Evolutionary conservation across 1,139 yeast genomes (phyloP).

Genomic region (Magnusiomyces ingens): DNA sequence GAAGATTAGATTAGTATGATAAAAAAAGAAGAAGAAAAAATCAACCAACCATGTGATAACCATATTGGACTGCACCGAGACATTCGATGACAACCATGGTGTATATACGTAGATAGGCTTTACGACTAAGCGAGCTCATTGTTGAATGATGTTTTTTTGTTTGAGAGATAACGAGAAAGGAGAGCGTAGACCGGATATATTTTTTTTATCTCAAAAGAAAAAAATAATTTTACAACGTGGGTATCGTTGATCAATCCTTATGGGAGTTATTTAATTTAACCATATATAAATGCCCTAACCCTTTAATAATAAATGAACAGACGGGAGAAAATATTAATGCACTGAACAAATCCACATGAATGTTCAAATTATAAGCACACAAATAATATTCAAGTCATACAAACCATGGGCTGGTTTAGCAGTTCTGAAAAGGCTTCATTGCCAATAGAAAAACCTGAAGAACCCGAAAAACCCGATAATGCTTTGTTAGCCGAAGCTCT

Average conservation of each 20-base stretch:
- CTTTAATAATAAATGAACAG: too few species aligned
- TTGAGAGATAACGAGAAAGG: too few species aligned
- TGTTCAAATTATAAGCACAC: too few species aligned
- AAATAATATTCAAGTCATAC: not conserved
- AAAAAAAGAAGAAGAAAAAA: not conserved
- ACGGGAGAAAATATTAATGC: too few species aligned
- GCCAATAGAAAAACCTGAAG: not conserved
- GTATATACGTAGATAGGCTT: constrained; percentile 7
- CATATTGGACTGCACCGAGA: constrained; percentile 76
- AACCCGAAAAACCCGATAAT: not conserved
- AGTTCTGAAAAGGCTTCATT: not conserved
- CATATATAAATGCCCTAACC: too few species aligned
- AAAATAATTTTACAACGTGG: too few species aligned
- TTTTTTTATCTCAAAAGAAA: too few species aligned
- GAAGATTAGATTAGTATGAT: not conserved
- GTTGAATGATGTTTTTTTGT: not conserved
- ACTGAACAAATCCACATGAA: too few species aligned
- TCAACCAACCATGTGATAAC: constrained; percentile 60
- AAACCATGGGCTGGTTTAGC: not conserved
- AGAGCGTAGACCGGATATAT: too few species aligned
- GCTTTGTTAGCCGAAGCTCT: not conserved
- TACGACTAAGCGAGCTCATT: constrained; percentile 4
- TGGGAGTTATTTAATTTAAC: too few species aligned
- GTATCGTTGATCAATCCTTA: too few species aligned
- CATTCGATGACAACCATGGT: constrained; percentile 38